phyloP scores from a whole-genome alignment of 202 grass and related monocot genomes.

The Setaria italica region DNA sequence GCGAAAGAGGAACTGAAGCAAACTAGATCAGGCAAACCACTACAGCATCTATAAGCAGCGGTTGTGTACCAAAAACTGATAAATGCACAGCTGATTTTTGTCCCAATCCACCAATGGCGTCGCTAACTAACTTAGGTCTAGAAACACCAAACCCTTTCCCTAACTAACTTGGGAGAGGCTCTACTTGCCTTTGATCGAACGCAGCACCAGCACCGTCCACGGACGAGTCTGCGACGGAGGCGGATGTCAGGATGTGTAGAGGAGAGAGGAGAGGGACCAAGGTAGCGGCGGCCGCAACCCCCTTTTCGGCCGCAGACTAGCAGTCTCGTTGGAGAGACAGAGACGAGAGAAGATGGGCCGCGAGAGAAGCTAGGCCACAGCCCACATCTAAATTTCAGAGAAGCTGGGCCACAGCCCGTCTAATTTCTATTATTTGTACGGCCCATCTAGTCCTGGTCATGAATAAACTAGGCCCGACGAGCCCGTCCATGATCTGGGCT shows the following conservation, averaged over 20 bases:
- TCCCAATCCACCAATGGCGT: background rate
- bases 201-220: background rate
- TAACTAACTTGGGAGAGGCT: background rate
- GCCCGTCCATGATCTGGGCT: too few relatives aligned
- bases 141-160: background rate
- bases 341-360: background rate
- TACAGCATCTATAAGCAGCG: background rate
- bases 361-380: background rate
- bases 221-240: background rate
- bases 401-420: background rate
- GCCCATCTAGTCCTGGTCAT: too few relatives aligned
- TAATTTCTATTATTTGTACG: background rate
- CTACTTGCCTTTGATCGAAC: background rate
- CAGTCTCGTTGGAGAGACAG: background rate
- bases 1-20: background rate
- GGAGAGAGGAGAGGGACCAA: background rate
- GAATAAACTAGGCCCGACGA: too few relatives aligned
- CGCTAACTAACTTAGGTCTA: constrained; percentile 3
- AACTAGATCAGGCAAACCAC: background rate
- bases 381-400: background rate
- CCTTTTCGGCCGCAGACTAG: too few relatives aligned
- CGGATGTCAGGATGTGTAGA: background rate
- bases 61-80: background rate
- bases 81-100: background rate
- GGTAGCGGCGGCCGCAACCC: background rate